Base-by-base conservation (phyloP, 352 stramenopile species). In the Pythium sp. region DNA sequence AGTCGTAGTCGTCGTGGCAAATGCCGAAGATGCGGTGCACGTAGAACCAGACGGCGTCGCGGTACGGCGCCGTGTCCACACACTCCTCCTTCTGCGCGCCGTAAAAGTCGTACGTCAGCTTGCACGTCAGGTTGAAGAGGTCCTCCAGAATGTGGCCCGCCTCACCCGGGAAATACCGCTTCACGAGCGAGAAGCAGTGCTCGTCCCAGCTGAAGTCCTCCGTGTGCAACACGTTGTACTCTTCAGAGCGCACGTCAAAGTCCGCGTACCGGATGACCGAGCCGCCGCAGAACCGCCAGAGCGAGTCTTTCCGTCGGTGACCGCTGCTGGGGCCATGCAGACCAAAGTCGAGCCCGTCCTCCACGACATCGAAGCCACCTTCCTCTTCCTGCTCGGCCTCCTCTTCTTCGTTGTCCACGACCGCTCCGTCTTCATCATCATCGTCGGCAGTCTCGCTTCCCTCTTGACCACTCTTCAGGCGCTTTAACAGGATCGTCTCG, bases 171-270 rank as follows among this genome's bases (percentile, higher is more conserved):
- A 92, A 96, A 77, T 95, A 96, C 6, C 87, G 80, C 58, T 85
- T 87, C 36, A 96, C 83, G 36, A 95, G 82, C 30, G 89, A 92
- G 71, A 95, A 95, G 63, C 87, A 92, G 65, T 96, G 89, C 69
- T 96, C 87, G 61, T 93, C 89, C 89, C 89, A 96, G 69, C 84
- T 92, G 69, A 96, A 96, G 65, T 96, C 89, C 59, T 96, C 87
- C 20, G 89, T 95, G 65, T 96, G 86, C 32, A 96, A 73, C 66
- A 96, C 85, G 47, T 84, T 81, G 63, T 96, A 94, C 43, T 90
- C 81, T 51, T 79, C 66, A 1, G 87, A 93, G 26, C 79, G 78
- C n/a, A 95, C 86, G 71, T 96, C 87, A 74, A 96, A 96, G 74
- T 96, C 89, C 1, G 80, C 75, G 59, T 96, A 94, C 22, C 86